Evolutionary conservation across 225 moss, liverwort and hornwort genomes (phyloP).

Genomic region (Rhytidiadelphus loreus): DNA sequence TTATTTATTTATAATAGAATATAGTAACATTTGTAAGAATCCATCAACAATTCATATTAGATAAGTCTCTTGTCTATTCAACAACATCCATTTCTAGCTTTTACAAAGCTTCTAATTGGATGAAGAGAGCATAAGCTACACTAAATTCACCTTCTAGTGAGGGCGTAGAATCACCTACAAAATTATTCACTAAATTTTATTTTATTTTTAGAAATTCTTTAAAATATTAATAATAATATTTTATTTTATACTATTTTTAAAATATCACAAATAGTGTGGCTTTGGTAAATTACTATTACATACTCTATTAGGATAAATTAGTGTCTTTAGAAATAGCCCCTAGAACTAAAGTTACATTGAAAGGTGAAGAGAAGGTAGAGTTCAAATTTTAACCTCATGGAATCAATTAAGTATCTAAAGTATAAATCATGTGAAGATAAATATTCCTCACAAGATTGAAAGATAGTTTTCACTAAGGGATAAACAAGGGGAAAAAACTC

Average conservation of each 20-base stretch:
- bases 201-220: neutral
- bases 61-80: neutral
- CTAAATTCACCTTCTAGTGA: neutral
- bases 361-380: neutral
- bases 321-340: fast-evolving
- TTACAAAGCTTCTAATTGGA: neutral
- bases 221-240: neutral
- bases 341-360: neutral
- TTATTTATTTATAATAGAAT: too few relatives aligned
- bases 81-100: neutral
- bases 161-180: too few relatives aligned
- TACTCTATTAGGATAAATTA: neutral
- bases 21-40: neutral
- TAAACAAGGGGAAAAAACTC: neutral
- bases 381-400: neutral
- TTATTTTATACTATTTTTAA: neutral
- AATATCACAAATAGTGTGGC: neutral
- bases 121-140: fast-evolving
- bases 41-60: neutral
- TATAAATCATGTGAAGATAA: neutral
- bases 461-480: neutral
- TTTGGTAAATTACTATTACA: neutral
- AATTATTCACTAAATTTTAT: neutral
- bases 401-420: too few relatives aligned
- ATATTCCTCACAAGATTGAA: neutral